phyloP scores from a whole-genome alignment of 2,329 filamentous ascomycete genomes.

The Neospermospora avenae region DNA sequence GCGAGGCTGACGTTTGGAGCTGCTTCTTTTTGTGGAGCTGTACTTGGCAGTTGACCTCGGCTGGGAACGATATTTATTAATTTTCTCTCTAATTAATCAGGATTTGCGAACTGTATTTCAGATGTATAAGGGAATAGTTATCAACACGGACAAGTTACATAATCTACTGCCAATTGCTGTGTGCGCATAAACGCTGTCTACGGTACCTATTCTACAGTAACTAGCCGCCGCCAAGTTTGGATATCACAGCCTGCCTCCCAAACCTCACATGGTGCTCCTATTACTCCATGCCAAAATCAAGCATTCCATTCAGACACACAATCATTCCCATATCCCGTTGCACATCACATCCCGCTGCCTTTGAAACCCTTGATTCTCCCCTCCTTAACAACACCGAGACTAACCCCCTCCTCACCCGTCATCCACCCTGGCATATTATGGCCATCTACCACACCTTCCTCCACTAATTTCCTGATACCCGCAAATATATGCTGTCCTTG shows the following conservation, averaged over 20 bases:
- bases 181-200: too few species aligned
- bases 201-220: not conserved
- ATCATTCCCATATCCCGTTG: not conserved
- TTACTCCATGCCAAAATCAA: constrained; percentile 5
- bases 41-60: not conserved
- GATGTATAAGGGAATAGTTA: too few species aligned
- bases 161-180: too few species aligned
- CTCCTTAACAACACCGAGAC: constrained; percentile 63
- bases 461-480: constrained; percentile 73
- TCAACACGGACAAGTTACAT: too few species aligned
- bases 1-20: constrained; percentile 7
- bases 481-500: constrained; percentile 77
- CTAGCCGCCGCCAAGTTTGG: not conserved
- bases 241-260: constrained; percentile 3
- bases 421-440: constrained; percentile 84
- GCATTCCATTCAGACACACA: not conserved
- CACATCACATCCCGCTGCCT: constrained; percentile 49
- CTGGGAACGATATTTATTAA: not conserved
- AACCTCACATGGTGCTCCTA: not conserved
- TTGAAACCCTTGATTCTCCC: constrained; percentile 62
- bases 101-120: not conserved
- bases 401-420: constrained; percentile 82
- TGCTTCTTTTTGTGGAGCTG: not conserved
- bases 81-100: not conserved
- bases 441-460: constrained; percentile 71